Conservation (phyloP, 768 basidiomycete genomes). For the Agrocybe pediades region DNA sequence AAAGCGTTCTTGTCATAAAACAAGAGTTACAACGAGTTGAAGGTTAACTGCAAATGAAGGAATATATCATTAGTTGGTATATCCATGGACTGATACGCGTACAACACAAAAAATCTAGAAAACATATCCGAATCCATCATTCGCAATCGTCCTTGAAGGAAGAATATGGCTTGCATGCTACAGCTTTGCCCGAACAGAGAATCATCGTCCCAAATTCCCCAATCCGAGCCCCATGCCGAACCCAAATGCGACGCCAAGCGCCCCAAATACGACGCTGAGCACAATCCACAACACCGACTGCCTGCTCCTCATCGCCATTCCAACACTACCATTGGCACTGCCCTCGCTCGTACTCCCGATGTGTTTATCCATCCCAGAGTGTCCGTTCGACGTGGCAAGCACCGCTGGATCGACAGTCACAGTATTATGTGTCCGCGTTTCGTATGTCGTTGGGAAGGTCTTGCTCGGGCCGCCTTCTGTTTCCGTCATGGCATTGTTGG, state of each 20-base stretch:
- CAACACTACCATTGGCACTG: conserved; percentile 20
- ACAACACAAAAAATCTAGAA: no score
- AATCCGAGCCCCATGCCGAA: not conserved
- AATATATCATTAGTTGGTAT: no score
- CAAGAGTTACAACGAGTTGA: no score
- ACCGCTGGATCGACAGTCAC: conserved; percentile 53
- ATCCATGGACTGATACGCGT: no score
- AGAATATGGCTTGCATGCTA: no score
- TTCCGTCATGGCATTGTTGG: conserved; percentile 36
- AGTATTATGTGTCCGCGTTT: conserved; percentile 52
- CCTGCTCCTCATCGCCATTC: not conserved
- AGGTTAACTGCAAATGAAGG: no score
- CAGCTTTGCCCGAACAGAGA: no score
- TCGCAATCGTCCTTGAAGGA: no score
- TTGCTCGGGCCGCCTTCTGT: conserved; percentile 32
- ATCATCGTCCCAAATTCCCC: not conserved
- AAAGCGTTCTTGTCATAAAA: no score
- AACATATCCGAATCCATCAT: no score
- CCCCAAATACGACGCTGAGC: not conserved
- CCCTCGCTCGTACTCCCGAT: conserved; percentile 43
- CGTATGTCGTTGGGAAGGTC: conserved; percentile 55
- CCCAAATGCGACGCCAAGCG: conserved; percentile 1
- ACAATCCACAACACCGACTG: not conserved
- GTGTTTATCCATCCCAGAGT: conserved; percentile 26
- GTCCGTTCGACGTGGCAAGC: conserved; percentile 68